Conservation (phyloP, 331 rosid species). For the Acacia concinna region DNA sequence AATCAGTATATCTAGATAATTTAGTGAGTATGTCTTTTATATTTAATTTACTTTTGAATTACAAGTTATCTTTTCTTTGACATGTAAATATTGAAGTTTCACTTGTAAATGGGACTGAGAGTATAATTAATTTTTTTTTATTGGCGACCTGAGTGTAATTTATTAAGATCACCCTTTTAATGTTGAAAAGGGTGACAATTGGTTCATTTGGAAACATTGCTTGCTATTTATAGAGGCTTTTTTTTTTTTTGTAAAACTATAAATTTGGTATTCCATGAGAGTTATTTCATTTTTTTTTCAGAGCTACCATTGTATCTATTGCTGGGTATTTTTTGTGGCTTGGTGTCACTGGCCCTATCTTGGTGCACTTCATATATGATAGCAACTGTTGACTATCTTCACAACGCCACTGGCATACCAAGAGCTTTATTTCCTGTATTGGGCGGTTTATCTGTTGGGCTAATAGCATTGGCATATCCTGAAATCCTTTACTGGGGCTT, state of each 20-base stretch:
- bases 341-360: constrained; percentile 80
- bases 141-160: not conserved
- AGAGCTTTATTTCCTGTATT: constrained; percentile 60
- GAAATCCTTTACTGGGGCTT: constrained; percentile 96
- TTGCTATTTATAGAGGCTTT: constrained; percentile 5
- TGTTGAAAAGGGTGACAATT: not conserved
- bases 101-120: not conserved
- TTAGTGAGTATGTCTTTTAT: not conserved
- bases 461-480: constrained; percentile 86
- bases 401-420: constrained; percentile 55
- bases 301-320: constrained; percentile 93
- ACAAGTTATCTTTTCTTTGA: not conserved
- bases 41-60: not conserved
- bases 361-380: constrained; percentile 80
- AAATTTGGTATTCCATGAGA: constrained; percentile 35
- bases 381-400: constrained; percentile 55
- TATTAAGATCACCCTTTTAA: not conserved
- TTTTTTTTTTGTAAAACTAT: not conserved
- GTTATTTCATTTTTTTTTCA: constrained; percentile 53
- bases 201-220: constrained; percentile 1
- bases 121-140: not conserved
- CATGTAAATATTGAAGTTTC: not conserved
- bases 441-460: constrained; percentile 75
- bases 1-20: not conserved
- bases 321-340: constrained; percentile 84